These are phyloP conservation scores for Helicocarpus griseus DNA, from an alignment of 2,329 filamentous ascomycete genomes.

Conservation along the genomic window DNA sequence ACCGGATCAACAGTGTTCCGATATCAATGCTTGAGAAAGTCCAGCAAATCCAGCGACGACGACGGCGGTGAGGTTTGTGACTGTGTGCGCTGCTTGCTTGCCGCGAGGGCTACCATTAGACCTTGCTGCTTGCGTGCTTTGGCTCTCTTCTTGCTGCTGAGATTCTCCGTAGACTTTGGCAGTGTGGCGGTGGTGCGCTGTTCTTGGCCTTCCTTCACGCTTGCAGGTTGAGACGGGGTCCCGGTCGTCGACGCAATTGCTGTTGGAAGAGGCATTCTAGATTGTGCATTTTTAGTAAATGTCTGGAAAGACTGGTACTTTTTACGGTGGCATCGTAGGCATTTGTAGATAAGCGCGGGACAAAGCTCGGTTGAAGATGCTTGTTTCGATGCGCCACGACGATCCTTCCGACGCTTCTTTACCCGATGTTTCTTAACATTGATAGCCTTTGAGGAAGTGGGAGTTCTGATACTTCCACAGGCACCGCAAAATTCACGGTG, in stretches of 20 bases:
- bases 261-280: conserved; percentile 8
- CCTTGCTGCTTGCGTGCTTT: conserved; percentile 46
- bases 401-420: background rate
- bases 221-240: background rate
- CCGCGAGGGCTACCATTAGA: conserved; percentile 44
- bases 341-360: conserved; percentile 24
- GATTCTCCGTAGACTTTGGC: conserved; percentile 24
- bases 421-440: conserved; percentile 9
- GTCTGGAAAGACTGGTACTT: conserved; percentile 20
- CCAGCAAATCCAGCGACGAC: conserved; percentile 41
- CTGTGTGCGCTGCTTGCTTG: conserved; percentile 17
- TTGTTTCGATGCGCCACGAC: background rate
- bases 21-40: conserved; percentile 40
- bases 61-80: conserved; percentile 20
- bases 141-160: conserved; percentile 46
- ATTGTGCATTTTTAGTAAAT: conserved; percentile 9
- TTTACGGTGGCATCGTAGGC: conserved; percentile 27
- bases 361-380: background rate
- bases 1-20: conserved; percentile 2
- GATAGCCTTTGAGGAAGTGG: conserved; percentile 22
- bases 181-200: conserved; percentile 3
- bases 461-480: conserved; percentile 30
- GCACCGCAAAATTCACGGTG: conserved; percentile 28
- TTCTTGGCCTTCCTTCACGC: background rate
- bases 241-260: conserved; percentile 8